Evolutionary conservation across 1,284 basidiomycete species (phyloP).

Genomic region (Ustilago loliicola): DNA sequence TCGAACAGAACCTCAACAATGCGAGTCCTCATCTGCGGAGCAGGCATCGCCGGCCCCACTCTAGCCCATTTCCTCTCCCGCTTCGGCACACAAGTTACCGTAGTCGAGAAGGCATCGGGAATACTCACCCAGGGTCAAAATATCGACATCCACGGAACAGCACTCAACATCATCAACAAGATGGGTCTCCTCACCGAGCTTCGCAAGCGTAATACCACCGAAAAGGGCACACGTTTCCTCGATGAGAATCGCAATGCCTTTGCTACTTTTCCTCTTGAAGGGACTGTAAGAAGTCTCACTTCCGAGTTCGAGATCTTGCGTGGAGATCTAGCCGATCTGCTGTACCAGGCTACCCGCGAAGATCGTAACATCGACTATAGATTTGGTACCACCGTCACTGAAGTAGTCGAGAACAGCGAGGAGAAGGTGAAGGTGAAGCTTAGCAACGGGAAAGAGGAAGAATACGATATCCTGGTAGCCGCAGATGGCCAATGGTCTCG

Average conservation of each 20-base stretch:
- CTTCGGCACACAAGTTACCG: constrained; percentile 62
- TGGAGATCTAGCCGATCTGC: constrained; percentile 47
- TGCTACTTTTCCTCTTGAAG: constrained; percentile 53
- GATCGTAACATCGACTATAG: constrained; percentile 28
- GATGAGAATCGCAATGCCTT: constrained; percentile 42
- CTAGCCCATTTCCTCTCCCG: constrained; percentile 65
- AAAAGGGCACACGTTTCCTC: constrained; percentile 65
- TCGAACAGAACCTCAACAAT: no score
- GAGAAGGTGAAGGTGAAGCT: constrained; percentile 29
- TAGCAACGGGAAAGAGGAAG: constrained; percentile 24
- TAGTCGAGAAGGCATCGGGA: constrained; percentile 67
- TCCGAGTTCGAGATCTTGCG: constrained; percentile 54
- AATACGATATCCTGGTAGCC: constrained; percentile 49
- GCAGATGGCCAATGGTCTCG: constrained; percentile 59
- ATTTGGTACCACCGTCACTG: constrained; percentile 34
- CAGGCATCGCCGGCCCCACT: constrained; percentile 70
- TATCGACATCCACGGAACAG: constrained; percentile 67
- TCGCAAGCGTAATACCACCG: constrained; percentile 59
- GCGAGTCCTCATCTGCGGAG: constrained; percentile 70
- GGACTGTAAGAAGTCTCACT: constrained; percentile 26
- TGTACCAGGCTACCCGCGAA: constrained; percentile 33
- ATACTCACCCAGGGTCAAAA: constrained; percentile 69
- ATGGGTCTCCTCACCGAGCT: constrained; percentile 67
- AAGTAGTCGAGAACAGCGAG: constrained; percentile 32
- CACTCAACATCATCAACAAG: constrained; percentile 60